Conservation (phyloP, 768 basidiomycete genomes). For the Lactifluus rugatus region DNA sequence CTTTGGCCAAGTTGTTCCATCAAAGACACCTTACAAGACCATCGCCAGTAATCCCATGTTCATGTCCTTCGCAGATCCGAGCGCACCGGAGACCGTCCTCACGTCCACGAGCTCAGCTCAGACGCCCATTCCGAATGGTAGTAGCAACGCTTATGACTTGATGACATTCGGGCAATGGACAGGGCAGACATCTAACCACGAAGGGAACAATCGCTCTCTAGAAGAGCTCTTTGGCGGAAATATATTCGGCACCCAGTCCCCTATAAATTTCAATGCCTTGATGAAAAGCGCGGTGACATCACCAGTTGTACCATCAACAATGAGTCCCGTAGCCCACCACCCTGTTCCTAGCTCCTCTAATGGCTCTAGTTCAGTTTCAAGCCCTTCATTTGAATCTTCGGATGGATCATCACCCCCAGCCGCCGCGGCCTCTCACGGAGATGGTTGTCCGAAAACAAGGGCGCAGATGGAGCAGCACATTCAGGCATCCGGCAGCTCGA, state of each 20-base stretch:
- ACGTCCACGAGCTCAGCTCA: conserved; percentile 8
- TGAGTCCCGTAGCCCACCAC: conserved; percentile 52
- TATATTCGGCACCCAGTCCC: conserved; percentile 25
- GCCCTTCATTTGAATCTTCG: conserved; percentile 19
- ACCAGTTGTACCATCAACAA: conserved; percentile 26
- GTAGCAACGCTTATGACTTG: conserved; percentile 33
- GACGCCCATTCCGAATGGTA: conserved; percentile 5
- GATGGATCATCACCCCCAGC: conserved; percentile 17
- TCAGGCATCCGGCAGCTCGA: conserved; percentile 44
- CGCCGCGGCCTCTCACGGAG: conserved; percentile 13
- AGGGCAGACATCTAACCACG: conserved; percentile 23
- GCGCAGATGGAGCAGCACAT: conserved; percentile 45
- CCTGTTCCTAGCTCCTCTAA: conserved; percentile 11
- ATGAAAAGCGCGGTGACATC: conserved; percentile 21
- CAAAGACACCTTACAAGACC: conserved; percentile 55
- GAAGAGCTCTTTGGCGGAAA: conserved; percentile 40
- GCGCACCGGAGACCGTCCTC: conserved; percentile 21
- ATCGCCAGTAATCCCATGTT: conserved; percentile 78
- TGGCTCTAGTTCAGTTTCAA: conserved; percentile 17
- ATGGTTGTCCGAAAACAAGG: conserved; percentile 45
- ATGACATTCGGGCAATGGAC: conserved; percentile 33
- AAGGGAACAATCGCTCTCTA: conserved; percentile 27
- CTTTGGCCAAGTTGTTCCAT: conserved; percentile 34
- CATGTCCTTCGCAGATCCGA: conserved; percentile 61
- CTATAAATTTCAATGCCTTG: conserved; percentile 13